Base-by-base conservation (phyloP, 306 rosid species). In the Nissolia schottii region DNA sequence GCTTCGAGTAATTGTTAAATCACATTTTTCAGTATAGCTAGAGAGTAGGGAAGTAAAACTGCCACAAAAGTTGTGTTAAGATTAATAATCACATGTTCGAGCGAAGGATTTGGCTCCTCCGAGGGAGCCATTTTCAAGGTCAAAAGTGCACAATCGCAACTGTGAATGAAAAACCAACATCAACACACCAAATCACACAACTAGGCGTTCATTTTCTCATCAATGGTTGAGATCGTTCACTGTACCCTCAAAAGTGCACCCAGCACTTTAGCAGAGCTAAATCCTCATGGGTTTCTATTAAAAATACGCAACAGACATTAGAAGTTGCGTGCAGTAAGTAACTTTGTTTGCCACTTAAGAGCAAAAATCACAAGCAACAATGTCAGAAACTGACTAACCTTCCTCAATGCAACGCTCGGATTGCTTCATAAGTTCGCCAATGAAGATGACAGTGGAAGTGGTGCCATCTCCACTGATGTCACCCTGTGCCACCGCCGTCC, bases 401-500 rank as follows among this genome's bases (percentile, higher is more conserved):
- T 94, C 99, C 35, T 86, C 99, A 7, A 94, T 91, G 63, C 69
- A 89, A 13, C 99, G 94, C 40, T 91, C 99, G 0, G 97, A 94
- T 74, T 89, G 99, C 31, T 91, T 94, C 99, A 94, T 91, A 53
- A 94, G 97, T 79, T 94, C 99, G 1, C 99, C 99, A 46, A 94
- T 94, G 79, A 94, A 94, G 43, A 94, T 63, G 50, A 94, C 99
- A 24, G 97, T 94, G 6, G 99, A 87, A 37, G 99, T 94, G 29
- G 99, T 94, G 67, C 99, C 99, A 63, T 94, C 99, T 29, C 99
- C 97, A 29, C 95, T 94, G 8, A 84, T 87, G 64, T 94, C 99
- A 78, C 91, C 99, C 64, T 94, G 99, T 0, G 99, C 99, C 58
- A 94, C 99, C 1, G 99, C 99, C 0, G 97, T 91, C 80, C 97